Evolutionary conservation across 768 basidiomycete genomes (phyloP).

Genomic region (Kockovaella imperatae): DNA sequence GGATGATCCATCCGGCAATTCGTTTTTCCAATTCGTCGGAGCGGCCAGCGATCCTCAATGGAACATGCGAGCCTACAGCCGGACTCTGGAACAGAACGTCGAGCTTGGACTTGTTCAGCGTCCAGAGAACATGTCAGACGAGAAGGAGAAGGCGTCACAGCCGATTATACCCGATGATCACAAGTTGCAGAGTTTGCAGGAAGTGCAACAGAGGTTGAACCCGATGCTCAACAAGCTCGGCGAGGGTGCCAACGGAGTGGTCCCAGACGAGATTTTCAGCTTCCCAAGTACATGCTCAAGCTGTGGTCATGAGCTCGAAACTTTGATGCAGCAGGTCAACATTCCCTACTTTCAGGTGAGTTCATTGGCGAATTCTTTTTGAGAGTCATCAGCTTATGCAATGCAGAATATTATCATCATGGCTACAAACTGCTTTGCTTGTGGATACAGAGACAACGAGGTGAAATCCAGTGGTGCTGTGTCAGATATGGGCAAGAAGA

Average conservation of each 20-base stretch:
- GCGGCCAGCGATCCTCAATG: slow-evolving; percentile 88
- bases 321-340: slow-evolving; percentile 88
- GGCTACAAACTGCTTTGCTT: slow-evolving; percentile 92
- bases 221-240: slow-evolving; percentile 1
- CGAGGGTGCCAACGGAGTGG: slow-evolving; percentile 22
- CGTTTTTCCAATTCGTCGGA: slow-evolving; percentile 85
- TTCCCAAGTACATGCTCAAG: slow-evolving; percentile 85
- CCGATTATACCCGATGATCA: slow-evolving; percentile 27
- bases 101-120: slow-evolving; percentile 61
- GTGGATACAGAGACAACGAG: slow-evolving; percentile 96
- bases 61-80: slow-evolving; percentile 72
- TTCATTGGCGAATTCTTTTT: background rate
- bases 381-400: background rate
- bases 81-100: slow-evolving; percentile 73
- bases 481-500: slow-evolving; percentile 74
- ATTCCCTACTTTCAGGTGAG: slow-evolving; percentile 95
- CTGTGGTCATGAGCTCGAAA: slow-evolving; percentile 73
- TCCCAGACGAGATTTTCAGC: slow-evolving; percentile 75
- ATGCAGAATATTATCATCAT: slow-evolving; percentile 86
- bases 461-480: slow-evolving; percentile 91
- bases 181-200: slow-evolving; percentile 27
- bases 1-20: slow-evolving; percentile 91
- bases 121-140: slow-evolving; percentile 32
- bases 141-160: slow-evolving; percentile 26
- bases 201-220: slow-evolving; percentile 24